Conservation (phyloP, 768 basidiomycete species). For the Rhodotorula toruloides region DNA sequence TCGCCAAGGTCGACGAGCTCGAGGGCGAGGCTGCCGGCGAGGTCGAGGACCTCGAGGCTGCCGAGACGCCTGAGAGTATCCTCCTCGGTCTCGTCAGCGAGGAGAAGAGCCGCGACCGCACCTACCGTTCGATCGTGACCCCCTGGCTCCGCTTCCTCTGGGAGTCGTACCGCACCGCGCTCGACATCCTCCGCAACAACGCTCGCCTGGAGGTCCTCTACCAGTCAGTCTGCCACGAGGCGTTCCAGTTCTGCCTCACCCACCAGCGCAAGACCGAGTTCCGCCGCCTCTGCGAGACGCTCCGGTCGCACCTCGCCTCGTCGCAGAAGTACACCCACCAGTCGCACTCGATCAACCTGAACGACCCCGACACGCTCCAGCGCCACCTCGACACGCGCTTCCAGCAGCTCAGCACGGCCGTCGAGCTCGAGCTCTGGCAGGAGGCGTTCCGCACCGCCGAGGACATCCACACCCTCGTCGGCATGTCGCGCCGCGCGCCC, state of each 20-base stretch:
- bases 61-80: constrained; percentile 88
- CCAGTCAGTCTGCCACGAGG: constrained; percentile 96
- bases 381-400: constrained; percentile 96
- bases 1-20: constrained; percentile 47
- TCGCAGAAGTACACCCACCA: constrained; percentile 94
- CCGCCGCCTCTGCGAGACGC: constrained; percentile 89
- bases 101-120: constrained; percentile 87
- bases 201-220: constrained; percentile 86
- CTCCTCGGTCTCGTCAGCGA: constrained; percentile 80
- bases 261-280: constrained; percentile 95
- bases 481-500: constrained; percentile 85
- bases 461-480: constrained; percentile 92
- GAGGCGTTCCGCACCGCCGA: constrained; percentile 98
- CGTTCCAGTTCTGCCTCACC: constrained; percentile 91
- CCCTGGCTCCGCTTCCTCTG: constrained; percentile 98
- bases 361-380: constrained; percentile 88
- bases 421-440: constrained; percentile 98
- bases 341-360: constrained; percentile 87
- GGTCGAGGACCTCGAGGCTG: constrained; percentile 91
- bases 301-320: constrained; percentile 87
- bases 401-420: constrained; percentile 89
- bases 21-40: constrained; percentile 53
- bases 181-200: constrained; percentile 95
- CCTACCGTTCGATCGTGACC: constrained; percentile 87
- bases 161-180: constrained; percentile 92